These are phyloP conservation scores for Coprinopsis cinerea DNA, from an alignment of 768 basidiomycete species.

Conservation along the genomic window DNA sequence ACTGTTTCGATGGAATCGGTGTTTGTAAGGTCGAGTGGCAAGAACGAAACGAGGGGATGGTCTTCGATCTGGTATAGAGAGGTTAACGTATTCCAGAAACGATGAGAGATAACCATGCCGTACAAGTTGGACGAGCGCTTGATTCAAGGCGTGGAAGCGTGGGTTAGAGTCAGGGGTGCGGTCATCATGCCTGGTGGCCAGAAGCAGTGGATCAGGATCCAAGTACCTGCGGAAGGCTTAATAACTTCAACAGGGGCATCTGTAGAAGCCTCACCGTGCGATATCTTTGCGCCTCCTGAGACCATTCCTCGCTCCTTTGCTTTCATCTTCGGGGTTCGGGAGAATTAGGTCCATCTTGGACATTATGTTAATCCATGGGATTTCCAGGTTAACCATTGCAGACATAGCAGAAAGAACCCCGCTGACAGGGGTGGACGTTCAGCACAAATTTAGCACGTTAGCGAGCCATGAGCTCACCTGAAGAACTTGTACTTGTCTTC, in stretches of 20 bases:
- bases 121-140: slow-evolving; percentile 92
- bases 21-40: slow-evolving; percentile 87
- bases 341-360: slow-evolving; percentile 99
- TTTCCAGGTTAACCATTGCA: slow-evolving; percentile 96
- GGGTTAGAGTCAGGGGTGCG: slow-evolving; percentile 57
- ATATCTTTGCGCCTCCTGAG: slow-evolving; percentile 72
- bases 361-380: slow-evolving; percentile 97
- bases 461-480: slow-evolving; percentile 42
- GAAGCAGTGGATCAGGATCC: slow-evolving; percentile 89
- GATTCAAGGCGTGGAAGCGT: slow-evolving; percentile 89
- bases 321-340: slow-evolving; percentile 50
- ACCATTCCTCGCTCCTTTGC: slow-evolving; percentile 64
- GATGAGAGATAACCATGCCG: slow-evolving; percentile 19
- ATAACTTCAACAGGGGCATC: not conserved
- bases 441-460: not conserved
- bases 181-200: slow-evolving; percentile 58
- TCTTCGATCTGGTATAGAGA: slow-evolving; percentile 77
- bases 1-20: slow-evolving; percentile 87
- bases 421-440: slow-evolving; percentile 28
- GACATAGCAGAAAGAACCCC: slow-evolving; percentile 98
- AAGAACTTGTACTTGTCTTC: slow-evolving; percentile 99
- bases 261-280: slow-evolving; percentile 52
- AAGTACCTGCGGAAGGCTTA: slow-evolving; percentile 56
- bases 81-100: not conserved
- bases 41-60: slow-evolving; percentile 94